phyloP scores from a whole-genome alignment of 164 flowering plant genomes.

The Magnolia officinalis region DNA sequence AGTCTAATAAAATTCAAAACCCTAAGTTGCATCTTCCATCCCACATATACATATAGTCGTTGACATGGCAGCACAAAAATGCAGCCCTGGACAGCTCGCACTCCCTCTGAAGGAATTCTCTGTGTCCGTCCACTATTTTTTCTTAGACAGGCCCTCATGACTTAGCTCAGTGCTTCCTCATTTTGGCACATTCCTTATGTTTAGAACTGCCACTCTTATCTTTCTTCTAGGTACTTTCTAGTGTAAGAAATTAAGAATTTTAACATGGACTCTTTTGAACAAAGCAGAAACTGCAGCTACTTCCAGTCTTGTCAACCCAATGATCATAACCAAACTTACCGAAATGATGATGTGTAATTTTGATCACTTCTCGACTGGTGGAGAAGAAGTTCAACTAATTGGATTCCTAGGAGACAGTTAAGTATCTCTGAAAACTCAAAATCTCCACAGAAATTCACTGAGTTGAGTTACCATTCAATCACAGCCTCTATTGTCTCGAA shows the following conservation, averaged over 20 bases:
- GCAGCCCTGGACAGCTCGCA: too few relatives aligned
- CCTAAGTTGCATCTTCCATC: too few relatives aligned
- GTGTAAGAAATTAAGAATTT: not conserved
- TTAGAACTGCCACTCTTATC: not conserved
- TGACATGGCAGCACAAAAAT: too few relatives aligned
- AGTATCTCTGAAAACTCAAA: not conserved
- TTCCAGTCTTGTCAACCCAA: not conserved
- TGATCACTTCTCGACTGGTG: not conserved
- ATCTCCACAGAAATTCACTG: not conserved
- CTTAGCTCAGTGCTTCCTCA: not conserved
- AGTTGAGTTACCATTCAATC: not conserved
- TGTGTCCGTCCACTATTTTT: too few relatives aligned
- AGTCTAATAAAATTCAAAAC: too few relatives aligned
- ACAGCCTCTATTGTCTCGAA: not conserved
- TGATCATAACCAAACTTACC: not conserved
- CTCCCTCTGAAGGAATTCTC: too few relatives aligned
- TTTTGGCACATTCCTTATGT: not conserved
- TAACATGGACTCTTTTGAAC: too few relatives aligned
- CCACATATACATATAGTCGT: too few relatives aligned
- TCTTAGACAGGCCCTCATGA: too few relatives aligned
- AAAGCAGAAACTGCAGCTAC: too few relatives aligned
- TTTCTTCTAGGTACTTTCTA: not conserved
- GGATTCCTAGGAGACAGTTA: not conserved
- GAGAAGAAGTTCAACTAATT: not conserved
- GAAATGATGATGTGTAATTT: too few relatives aligned